These are phyloP conservation scores for Podaxis sp. DNA, from an alignment of 768 basidiomycete species.

Conservation along the genomic window DNA sequence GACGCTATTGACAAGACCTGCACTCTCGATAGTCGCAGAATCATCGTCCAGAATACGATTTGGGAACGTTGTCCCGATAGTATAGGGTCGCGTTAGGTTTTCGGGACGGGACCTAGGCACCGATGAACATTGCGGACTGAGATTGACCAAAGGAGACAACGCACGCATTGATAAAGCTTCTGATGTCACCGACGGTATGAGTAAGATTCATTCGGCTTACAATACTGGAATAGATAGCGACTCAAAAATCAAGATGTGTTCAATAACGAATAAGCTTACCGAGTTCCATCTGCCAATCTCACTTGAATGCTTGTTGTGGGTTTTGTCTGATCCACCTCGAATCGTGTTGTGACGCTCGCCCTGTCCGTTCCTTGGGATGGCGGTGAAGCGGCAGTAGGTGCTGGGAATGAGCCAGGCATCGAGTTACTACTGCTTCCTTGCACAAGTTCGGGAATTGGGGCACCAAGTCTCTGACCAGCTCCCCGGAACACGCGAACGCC, in stretches of 20 bases:
- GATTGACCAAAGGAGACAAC: conserved; percentile 26
- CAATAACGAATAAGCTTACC: conserved; percentile 37
- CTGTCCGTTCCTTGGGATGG: conserved; percentile 21
- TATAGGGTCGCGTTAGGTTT: conserved; percentile 57
- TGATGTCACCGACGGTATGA: conserved; percentile 82
- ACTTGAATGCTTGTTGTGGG: conserved; percentile 91
- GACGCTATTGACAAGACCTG: conserved; percentile 76
- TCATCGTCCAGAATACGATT: conserved; percentile 66
- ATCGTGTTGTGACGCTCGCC: conserved; percentile 44
- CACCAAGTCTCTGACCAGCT: conserved; percentile 76
- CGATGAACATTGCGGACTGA: background rate
- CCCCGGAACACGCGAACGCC: conserved; percentile 60
- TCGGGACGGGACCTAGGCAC: conserved; percentile 63
- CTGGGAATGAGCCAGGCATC: conserved; percentile 65
- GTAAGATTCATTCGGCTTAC: conserved; percentile 86
- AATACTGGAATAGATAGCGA: conserved; percentile 40
- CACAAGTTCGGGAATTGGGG: conserved; percentile 53
- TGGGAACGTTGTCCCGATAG: conserved; percentile 88
- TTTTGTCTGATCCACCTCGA: conserved; percentile 76
- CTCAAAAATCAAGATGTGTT: background rate
- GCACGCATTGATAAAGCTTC: conserved; percentile 87
- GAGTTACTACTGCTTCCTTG: conserved; percentile 9
- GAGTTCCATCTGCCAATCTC: conserved; percentile 84
- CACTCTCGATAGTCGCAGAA: conserved; percentile 61
- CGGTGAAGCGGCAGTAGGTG: conserved; percentile 20